These are phyloP conservation scores for Halteria grandinella DNA, from an alignment of 73 alveolate species.

Conservation along the genomic window DNA sequence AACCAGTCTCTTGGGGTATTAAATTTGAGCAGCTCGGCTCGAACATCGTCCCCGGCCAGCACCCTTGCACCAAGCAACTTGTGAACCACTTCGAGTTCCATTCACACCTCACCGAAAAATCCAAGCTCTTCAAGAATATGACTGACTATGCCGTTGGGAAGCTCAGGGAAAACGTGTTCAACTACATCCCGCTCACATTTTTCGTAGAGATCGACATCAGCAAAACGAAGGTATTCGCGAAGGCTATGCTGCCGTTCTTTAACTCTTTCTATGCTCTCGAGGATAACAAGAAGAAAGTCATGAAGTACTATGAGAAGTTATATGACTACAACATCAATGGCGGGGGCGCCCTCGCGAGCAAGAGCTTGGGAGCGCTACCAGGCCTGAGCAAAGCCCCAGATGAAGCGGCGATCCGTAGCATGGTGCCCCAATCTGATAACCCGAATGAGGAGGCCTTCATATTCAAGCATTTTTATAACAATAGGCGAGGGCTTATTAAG, in stretches of 20 bases:
- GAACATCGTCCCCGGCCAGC: neutral
- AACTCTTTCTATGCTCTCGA: slow-evolving; percentile 53
- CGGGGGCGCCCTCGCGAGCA: no score
- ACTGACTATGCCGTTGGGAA: slow-evolving; percentile 72
- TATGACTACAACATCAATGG: neutral
- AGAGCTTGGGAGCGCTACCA: no score
- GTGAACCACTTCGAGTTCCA: slow-evolving; percentile 98
- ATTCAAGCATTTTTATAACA: slow-evolving; percentile 38
- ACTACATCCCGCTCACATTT: slow-evolving; percentile 83
- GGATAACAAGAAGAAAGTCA: slow-evolving; percentile 49
- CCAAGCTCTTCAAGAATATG: slow-evolving; percentile 84
- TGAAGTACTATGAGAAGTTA: slow-evolving; percentile 2
- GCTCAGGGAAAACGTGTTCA: slow-evolving; percentile 80
- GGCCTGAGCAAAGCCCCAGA: no score
- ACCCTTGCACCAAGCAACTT: slow-evolving; percentile 63
- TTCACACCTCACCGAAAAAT: slow-evolving; percentile 85
- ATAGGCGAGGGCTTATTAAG: slow-evolving; percentile 15
- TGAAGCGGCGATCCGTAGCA: no score
- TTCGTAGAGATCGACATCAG: slow-evolving; percentile 59
- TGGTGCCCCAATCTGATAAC: neutral
- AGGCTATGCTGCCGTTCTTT: slow-evolving; percentile 51
- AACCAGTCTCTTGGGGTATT: slow-evolving; percentile 77
- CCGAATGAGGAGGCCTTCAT: slow-evolving; percentile 40
- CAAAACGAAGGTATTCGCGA: slow-evolving; percentile 30
- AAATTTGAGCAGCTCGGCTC: slow-evolving; percentile 76